Evolutionary conservation across 2,329 filamentous ascomycete genomes (phyloP), one percentile per base, ranked within the genome.

Genomic region (Xylaria hypoxylon): DNA sequence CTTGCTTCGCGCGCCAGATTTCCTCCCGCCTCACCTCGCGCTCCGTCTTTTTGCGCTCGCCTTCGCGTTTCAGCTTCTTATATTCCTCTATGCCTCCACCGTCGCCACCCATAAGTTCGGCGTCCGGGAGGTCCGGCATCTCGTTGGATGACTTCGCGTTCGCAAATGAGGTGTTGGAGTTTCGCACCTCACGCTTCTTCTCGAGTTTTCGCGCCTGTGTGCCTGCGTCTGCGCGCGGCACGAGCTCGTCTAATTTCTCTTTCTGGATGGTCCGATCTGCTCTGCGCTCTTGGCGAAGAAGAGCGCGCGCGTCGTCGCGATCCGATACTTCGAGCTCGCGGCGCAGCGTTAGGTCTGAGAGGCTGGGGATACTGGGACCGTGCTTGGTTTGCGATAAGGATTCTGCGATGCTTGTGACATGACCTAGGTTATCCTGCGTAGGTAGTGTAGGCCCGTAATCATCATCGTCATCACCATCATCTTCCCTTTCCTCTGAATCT

Each of bases 131-230:
- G 53, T 92, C 69, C 79, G 74, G 85, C 0, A 79, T 13, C 8
- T 63, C 83, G 60, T 77, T 82, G 0, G 87, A 89, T 0, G 90
- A 87, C 13, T 89, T 90, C 69, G 86, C 89, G 70, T 94, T 84
- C 64, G 88, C 81, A 75, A 97, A 97, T 11, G 87, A 86, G 28
- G 89, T 87, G 82, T 96, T 90, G 71, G 90, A 88, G 6, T 90
- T 89, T 33, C 91, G 91, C 5, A 87, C 83, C 68, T 92, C 91
- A 38, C 86, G 86, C 70, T 90, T 90, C 85, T 97, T 97, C 81
- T 99, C 95, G 0, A 98, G 84, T 74, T 89, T 87, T 11, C 95
- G 89, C 80, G 97, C 95, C 51, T 90, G 89, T 0, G 92, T 92
- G 0, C 94, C 94, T 0, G 94, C 82, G 67, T 96, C 93, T 0